Conservation (phyloP, 306 rosid genomes). For the Rubus idaeus region DNA sequence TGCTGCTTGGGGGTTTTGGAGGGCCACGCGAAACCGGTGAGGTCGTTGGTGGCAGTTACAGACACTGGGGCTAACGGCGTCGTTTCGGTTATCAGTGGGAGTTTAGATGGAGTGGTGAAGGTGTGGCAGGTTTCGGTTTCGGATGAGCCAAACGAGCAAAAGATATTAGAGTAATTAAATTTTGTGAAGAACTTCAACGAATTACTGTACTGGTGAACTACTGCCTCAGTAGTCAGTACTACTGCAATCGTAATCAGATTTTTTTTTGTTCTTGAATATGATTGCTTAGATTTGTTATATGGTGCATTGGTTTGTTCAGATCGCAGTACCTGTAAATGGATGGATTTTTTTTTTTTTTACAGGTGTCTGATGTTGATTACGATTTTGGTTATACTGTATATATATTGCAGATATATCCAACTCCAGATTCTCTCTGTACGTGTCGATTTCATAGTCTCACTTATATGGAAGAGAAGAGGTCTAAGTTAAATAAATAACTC, state of each 20-base stretch:
- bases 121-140: constrained; percentile 62
- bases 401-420: no score
- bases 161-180: neutral
- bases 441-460: no score
- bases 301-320: neutral
- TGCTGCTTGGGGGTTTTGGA: constrained; percentile 56
- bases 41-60: constrained; percentile 52
- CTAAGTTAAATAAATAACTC: no score
- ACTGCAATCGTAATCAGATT: constrained; percentile 6
- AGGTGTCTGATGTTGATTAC: neutral
- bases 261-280: constrained; percentile 7
- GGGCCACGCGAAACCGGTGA: constrained; percentile 79
- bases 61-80: constrained; percentile 28
- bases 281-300: neutral
- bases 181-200: neutral
- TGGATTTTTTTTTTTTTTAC: no score
- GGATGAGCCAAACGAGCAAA: neutral
- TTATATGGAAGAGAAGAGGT: no score
- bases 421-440: no score
- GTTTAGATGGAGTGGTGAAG: constrained; percentile 79
- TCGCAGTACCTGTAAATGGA: neutral
- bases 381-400: no score
- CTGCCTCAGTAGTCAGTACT: neutral
- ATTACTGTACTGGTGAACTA: neutral
- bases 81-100: constrained; percentile 69